These are phyloP conservation scores for Alternaria consortialis DNA, from an alignment of 2,329 filamentous ascomycete genomes.

Conservation along the genomic window DNA sequence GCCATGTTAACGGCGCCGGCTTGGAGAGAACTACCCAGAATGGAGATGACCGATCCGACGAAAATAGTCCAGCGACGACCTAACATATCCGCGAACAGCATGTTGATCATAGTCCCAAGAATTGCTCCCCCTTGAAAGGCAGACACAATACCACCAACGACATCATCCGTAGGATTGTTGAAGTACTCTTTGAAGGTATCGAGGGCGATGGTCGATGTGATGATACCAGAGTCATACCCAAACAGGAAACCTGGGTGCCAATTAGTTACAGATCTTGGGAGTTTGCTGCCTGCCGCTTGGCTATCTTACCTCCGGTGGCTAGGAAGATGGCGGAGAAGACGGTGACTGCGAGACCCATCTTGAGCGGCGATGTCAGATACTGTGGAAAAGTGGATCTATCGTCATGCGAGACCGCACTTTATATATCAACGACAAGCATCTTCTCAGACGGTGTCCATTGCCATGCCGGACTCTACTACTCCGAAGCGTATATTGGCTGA, in stretches of 20 bases:
- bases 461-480: background rate
- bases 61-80: constrained; percentile 40
- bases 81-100: constrained; percentile 6
- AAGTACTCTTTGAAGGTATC: constrained; percentile 42
- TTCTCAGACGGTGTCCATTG: background rate
- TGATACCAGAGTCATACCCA: constrained; percentile 47
- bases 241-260: constrained; percentile 29
- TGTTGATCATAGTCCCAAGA: constrained; percentile 40
- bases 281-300: background rate
- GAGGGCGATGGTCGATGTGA: constrained; percentile 44
- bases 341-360: constrained; percentile 28
- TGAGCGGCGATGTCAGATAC: constrained; percentile 9
- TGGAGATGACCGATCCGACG: too few relatives aligned
- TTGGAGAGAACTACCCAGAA: too few relatives aligned
- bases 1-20: too few relatives aligned
- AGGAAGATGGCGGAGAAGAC: constrained; percentile 31
- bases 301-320: constrained; percentile 23
- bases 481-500: background rate
- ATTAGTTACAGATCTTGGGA: background rate
- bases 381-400: constrained; percentile 1
- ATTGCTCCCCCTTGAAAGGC: constrained; percentile 50
- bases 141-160: constrained; percentile 48
- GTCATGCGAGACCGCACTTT: too few relatives aligned
- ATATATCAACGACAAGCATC: too few relatives aligned
- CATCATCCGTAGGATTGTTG: constrained; percentile 32